Evolutionary conservation across 495 filamentous ascomycete genomes (phyloP).

Genomic region (Penicillium fimorum): DNA sequence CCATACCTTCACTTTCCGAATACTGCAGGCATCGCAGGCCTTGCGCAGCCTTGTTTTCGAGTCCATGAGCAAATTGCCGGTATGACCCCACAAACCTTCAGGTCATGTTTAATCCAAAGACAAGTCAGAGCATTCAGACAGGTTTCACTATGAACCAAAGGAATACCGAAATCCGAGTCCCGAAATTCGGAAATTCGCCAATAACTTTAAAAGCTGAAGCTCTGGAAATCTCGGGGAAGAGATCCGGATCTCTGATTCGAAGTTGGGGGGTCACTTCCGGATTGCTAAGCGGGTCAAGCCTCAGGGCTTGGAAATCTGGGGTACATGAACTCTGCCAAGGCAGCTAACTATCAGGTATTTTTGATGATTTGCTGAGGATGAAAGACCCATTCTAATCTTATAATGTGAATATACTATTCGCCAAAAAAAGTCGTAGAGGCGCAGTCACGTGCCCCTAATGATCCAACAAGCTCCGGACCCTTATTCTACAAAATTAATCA

Average conservation of each 20-base stretch:
- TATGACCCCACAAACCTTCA: constrained; percentile 27
- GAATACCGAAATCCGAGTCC: background rate
- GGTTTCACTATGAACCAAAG: background rate
- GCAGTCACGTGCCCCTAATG: constrained; percentile 11
- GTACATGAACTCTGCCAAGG: background rate
- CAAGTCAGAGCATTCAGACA: background rate
- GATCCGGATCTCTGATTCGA: background rate
- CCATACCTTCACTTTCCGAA: constrained; percentile 78
- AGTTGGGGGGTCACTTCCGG: background rate
- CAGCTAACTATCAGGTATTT: background rate
- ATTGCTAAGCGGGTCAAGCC: constrained; percentile 3
- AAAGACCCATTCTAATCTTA: background rate
- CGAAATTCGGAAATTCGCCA: background rate
- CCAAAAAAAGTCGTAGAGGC: background rate
- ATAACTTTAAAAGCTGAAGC: background rate
- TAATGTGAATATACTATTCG: background rate
- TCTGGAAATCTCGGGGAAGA: background rate
- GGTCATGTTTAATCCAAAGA: constrained; percentile 14
- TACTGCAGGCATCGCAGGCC: constrained; percentile 82
- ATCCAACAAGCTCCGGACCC: background rate
- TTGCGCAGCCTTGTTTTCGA: constrained; percentile 60
- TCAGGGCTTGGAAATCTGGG: background rate
- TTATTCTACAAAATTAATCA: background rate
- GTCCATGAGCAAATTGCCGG: constrained; percentile 32
- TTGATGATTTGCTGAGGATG: background rate